Base-by-base conservation (phyloP, 2,329 filamentous ascomycete genomes). In the Hysterium pulicare region DNA sequence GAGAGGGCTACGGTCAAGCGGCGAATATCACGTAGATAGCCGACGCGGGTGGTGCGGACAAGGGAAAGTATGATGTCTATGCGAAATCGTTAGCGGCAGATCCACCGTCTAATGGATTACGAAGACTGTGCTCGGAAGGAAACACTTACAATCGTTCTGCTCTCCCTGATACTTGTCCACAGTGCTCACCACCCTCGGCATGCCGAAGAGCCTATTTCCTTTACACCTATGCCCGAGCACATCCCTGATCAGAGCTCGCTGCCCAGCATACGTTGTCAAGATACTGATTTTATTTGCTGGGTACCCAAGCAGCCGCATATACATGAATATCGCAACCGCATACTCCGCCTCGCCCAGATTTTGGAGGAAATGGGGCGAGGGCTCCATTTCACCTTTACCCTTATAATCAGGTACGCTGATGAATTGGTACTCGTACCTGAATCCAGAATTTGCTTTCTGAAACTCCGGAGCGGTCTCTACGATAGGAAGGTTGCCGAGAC, bases 141-240 rank as follows among this genome's bases (percentile, higher is more conserved):
- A 17, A n/a, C 42, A 81, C 86, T 77, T 77, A 93, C 88, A 97
- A 61, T 98, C 93, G 68, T 98, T 98, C 70, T 98, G 93, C 74
- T 98, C 93, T 64, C 93, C 94, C 72, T 98, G 93, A 61, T 97
- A 98, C 67, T 95, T 96, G 72, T 98, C 93, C 49, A 98, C 91
- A 4, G 94, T 98, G 3, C 88, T 90, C 21, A 98, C 88, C 40
- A 86, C 84, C 67, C 84, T 86, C 15, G 93, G 93, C 66, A 95
- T 72, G 7, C 91, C 90, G 68, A 98, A 98, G 16, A 97, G 72
- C 2, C 83, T 72, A 56, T 90, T 94, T 55, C 81, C 85, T 28
- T 83, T 84, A 67, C 93, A 98, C 45, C 93, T 79, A 61, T 94
- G 87, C 11, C 72, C 73, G 39, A 98, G 71, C 3, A 98, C 89